Base-by-base conservation (phyloP, 345 rosid genomes). In the Firmiana major region DNA sequence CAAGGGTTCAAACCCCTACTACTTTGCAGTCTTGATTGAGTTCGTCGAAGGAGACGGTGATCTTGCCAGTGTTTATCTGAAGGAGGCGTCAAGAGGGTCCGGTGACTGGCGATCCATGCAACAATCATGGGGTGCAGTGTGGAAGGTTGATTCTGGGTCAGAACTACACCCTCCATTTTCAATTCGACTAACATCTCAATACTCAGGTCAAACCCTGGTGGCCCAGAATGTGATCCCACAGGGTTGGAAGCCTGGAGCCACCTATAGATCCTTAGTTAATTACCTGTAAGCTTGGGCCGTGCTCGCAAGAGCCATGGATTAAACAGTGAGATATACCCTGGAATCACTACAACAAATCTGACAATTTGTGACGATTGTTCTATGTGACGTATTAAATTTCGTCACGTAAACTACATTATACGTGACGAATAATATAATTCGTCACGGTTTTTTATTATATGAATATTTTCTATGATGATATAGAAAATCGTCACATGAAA, bases 41-140 rank as follows among this genome's bases (percentile, higher is more conserved):
- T 87, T 65, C 19, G 90, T 82, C 71, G 86, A 83, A 3, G 90
- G 89, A 40, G 89, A 87, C 53, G 92, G 92, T 10, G 89, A 89
- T 28, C 82, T 86, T 5, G 84, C 76, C 3, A 71, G 71, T 0
- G 83, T 87, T 82, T 85, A 17, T 58, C 79, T 7, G 26, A 76
- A 1, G 31, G 45, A 9, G 84, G 22, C 28, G 42, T n/a, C n/a
- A n/a, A n/a, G n/a, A n/a, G n/a, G n/a, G n/a, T 72, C 66, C 6
- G 46, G 68, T 63, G 65, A 22, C 9, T 89, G 92, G 92, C 55
- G 75, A 48, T 12, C 73, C 43, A 87, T 89, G 90, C 84, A 79
- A 62, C 90, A 84, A 11, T 87, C 86, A 2, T 89, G 90, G 90
- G 92, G 89, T 2, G 90, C 90, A 0, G 83, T 79, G 1, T 89